These are phyloP conservation scores for Groenewaldozyma salmanticensis DNA, from an alignment of 805 yeast species.

Conservation along the genomic window DNA sequence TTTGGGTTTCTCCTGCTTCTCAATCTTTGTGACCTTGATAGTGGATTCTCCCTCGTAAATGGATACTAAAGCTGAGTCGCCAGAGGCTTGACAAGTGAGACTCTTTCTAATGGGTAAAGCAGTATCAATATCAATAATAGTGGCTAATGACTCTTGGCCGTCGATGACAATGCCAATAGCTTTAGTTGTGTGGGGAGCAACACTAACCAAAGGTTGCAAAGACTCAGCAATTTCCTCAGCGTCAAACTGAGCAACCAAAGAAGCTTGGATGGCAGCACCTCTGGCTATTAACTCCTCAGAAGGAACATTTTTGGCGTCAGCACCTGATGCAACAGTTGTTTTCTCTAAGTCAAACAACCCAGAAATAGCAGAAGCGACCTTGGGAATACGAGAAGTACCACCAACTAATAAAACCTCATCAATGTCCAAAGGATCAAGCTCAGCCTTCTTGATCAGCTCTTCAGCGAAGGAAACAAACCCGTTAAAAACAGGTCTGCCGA, in stretches of 20 bases:
- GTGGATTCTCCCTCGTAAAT: slow-evolving; percentile 81
- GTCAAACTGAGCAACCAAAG: slow-evolving; percentile 65
- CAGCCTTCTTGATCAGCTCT: slow-evolving; percentile 68
- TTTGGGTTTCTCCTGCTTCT: slow-evolving; percentile 42
- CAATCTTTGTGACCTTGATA: slow-evolving; percentile 72
- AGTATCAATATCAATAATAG: slow-evolving; percentile 67
- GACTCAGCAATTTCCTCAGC: slow-evolving; percentile 82
- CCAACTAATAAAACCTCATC: slow-evolving; percentile 90
- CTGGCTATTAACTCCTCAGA: slow-evolving; percentile 86
- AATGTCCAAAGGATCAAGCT: slow-evolving; percentile 71
- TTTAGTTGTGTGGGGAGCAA: slow-evolving; percentile 76
- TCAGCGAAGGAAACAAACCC: slow-evolving; percentile 72
- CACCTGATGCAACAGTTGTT: slow-evolving; percentile 65
- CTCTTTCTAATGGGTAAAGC: slow-evolving; percentile 84
- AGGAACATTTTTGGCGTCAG: slow-evolving; percentile 65
- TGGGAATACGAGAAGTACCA: slow-evolving; percentile 89
- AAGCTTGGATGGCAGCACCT: slow-evolving; percentile 96
- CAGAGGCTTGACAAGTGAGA: slow-evolving; percentile 51
- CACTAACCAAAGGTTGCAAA: slow-evolving; percentile 70
- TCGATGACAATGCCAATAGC: slow-evolving; percentile 78
- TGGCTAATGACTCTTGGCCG: slow-evolving; percentile 45
- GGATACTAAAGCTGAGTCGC: slow-evolving; percentile 49
- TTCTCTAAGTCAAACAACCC: slow-evolving; percentile 67
- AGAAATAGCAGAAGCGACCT: slow-evolving; percentile 67
- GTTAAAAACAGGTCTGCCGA: slow-evolving; percentile 67